phyloP scores from a whole-genome alignment of 73 alveolate species.

The Paramecium biaurelia region DNA sequence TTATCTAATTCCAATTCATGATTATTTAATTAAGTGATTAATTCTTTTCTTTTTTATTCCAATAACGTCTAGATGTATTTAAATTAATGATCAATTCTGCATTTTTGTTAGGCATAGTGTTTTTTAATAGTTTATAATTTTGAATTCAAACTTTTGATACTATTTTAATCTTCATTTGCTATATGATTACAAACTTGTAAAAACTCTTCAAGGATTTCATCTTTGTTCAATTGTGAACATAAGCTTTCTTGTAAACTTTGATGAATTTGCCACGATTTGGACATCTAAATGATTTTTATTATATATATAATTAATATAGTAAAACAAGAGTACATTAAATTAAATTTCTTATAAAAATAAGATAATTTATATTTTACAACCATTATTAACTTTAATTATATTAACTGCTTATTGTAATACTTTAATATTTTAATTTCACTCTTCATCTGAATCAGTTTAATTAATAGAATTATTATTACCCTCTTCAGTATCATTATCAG shows the following conservation, averaged over 20 bases:
- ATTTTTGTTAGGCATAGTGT: slow-evolving; percentile 7
- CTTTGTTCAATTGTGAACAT: background rate
- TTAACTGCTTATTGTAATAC: background rate
- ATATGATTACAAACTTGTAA: slow-evolving; percentile 2
- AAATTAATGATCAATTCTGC: slow-evolving; percentile 35
- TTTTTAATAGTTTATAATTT: slow-evolving; percentile 14
- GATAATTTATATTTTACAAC: background rate
- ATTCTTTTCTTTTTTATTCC: slow-evolving; percentile 17
- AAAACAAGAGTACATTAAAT: too few relatives aligned
- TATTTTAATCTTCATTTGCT: slow-evolving; percentile 15
- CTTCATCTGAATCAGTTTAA: slow-evolving; percentile 39
- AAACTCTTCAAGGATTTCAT: slow-evolving; percentile 29
- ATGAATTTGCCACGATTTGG: background rate
- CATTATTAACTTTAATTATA: too few relatives aligned
- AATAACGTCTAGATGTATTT: background rate
- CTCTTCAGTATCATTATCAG: slow-evolving; percentile 45
- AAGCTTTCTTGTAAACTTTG: background rate
- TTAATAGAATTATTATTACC: slow-evolving; percentile 21
- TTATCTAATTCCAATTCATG: background rate
- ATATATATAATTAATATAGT: background rate
- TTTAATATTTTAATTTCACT: background rate
- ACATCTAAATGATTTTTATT: background rate
- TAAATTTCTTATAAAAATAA: too few relatives aligned
- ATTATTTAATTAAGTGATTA: background rate
- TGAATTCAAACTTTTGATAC: background rate